phyloP scores from a whole-genome alignment of 306 rosid species.

The Medicago ruthenica region DNA sequence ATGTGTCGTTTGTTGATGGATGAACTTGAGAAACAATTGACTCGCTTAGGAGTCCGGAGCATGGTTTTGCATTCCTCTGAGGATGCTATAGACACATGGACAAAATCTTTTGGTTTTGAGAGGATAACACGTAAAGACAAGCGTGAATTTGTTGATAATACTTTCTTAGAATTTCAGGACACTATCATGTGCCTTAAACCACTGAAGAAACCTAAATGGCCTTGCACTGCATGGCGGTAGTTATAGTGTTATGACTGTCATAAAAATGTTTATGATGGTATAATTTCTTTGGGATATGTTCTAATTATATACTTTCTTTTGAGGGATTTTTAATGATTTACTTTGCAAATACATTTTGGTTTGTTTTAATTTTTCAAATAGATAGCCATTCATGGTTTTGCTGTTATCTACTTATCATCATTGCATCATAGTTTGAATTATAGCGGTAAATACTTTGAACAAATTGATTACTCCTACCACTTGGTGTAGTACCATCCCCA shows the following conservation, averaged over 20 bases:
- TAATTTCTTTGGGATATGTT: neutral
- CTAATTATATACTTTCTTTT: neutral
- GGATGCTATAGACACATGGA: constrained; percentile 57
- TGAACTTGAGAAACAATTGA: constrained; percentile 61
- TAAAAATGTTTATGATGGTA: neutral
- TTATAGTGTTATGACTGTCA: neutral
- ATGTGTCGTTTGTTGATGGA: constrained; percentile 66
- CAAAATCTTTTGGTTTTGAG: constrained; percentile 57
- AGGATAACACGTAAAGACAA: constrained; percentile 49
- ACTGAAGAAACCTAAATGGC: neutral
- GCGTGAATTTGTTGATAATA: constrained; percentile 25
- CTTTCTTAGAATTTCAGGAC: constrained; percentile 53
- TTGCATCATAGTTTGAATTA: no score
- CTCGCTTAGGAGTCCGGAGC: constrained; percentile 57
- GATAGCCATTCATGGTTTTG: neutral
- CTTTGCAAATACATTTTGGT: neutral
- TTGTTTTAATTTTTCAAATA: neutral
- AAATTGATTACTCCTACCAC: no score
- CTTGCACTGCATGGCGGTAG: neutral
- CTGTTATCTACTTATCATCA: no score
- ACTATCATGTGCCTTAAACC: constrained; percentile 63
- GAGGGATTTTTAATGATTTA: no score
- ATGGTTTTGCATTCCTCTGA: constrained; percentile 61
- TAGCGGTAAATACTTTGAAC: no score
- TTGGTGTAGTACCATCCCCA: no score